Percentiles rank a stretch among this genome's conserved stretches.
phyloP scores from a whole-genome alignment of 2,329 filamentous ascomycete species.

The Colletotrichum melonis region DNA sequence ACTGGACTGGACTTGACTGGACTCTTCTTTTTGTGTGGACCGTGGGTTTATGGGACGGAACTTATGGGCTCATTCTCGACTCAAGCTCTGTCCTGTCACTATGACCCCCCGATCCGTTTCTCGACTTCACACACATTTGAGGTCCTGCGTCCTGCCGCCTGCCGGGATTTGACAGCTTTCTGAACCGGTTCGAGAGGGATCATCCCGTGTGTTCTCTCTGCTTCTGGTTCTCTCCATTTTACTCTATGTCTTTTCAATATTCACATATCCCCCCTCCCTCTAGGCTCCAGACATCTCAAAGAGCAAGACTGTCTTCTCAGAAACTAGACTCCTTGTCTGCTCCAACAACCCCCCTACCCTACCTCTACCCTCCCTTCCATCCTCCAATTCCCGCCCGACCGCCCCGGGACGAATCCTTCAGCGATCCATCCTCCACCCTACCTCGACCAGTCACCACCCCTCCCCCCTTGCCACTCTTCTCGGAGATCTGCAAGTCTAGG shows the following conservation, averaged over 20 bases:
- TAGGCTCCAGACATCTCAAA: background rate
- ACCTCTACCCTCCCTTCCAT: background rate
- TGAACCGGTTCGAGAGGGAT: slow-evolving; percentile 5
- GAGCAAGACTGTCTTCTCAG: background rate
- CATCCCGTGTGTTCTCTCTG: background rate
- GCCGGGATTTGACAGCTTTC: background rate
- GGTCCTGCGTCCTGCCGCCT: background rate
- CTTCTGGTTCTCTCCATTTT: slow-evolving; percentile 6
- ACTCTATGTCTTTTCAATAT: background rate
- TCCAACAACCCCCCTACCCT: background rate
- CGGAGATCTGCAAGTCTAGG: slow-evolving; percentile 32
- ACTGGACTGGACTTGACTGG: background rate
- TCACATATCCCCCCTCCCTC: background rate
- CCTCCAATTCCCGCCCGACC: slow-evolving; percentile 21
- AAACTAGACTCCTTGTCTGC: background rate
- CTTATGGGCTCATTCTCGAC: background rate
- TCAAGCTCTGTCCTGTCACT: background rate
- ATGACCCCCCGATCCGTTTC: background rate
- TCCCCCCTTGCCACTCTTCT: slow-evolving; percentile 11
- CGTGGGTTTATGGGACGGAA: background rate
- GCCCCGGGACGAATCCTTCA: slow-evolving; percentile 28
- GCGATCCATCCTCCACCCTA: slow-evolving; percentile 19
- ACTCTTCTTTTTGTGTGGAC: background rate
- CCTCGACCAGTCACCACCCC: background rate
- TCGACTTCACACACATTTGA: background rate